Percentiles rank a stretch among this genome's conserved stretches.
Conservation (phyloP, 2,329 filamentous ascomycete species). For the Fusarium keratoplasticum region DNA sequence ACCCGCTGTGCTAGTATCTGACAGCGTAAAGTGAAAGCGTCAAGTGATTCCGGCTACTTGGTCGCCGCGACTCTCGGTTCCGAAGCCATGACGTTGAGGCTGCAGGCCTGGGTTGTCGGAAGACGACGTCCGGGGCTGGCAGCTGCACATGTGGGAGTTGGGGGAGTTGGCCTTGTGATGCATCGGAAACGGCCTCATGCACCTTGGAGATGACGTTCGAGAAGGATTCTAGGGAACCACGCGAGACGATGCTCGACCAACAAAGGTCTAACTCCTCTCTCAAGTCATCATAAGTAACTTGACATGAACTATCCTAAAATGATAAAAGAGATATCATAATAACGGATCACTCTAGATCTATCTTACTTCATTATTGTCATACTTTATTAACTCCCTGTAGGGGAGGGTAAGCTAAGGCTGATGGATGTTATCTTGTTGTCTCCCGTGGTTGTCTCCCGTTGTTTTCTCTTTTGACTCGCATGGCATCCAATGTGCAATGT, state of each 20-base stretch:
- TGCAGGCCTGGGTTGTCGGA: slow-evolving; percentile 22
- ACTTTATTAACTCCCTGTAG: background rate
- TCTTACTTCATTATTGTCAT: background rate
- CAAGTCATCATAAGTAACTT: background rate
- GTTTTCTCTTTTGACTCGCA: background rate
- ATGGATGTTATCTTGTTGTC: background rate
- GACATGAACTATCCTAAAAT: background rate
- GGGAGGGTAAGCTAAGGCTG: background rate
- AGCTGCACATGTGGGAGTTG: slow-evolving; percentile 10
- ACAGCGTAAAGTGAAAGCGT: slow-evolving; percentile 3
- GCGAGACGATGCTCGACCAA: background rate
- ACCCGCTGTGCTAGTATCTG: background rate
- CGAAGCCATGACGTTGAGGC: slow-evolving; percentile 21
- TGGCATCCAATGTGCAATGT: background rate
- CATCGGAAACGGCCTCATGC: slow-evolving; percentile 22
- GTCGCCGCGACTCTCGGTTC: slow-evolving; percentile 26
- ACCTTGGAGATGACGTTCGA: background rate
- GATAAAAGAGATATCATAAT: background rate
- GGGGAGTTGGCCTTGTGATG: slow-evolving; percentile 25
- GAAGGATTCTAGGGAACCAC: background rate
- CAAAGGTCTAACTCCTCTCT: background rate
- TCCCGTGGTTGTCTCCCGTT: background rate
- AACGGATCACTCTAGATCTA: background rate
- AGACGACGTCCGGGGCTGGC: slow-evolving; percentile 3
- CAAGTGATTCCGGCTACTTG: slow-evolving; percentile 33